Evolutionary conservation across 2,329 filamentous ascomycete genomes (phyloP), one percentile per base, ranked within the genome.

Genomic region (Penicillium vulpinum): DNA sequence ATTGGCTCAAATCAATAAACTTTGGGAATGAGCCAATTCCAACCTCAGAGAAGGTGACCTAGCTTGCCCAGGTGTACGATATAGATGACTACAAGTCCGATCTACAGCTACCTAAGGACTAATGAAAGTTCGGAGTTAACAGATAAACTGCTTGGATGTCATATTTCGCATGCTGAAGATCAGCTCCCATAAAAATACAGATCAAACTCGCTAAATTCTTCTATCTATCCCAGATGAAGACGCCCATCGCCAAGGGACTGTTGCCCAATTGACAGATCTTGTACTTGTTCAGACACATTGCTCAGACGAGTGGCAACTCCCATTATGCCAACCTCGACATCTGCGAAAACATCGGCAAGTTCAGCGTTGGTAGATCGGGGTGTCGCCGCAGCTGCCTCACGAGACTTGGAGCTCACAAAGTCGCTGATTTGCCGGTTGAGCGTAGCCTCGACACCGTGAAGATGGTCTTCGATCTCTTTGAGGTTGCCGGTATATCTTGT

Each of bases 251-350:
- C 67, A 13, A 63, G 51, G 16, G 63, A 65, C 44, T 72, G 63
- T 4, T 75, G 73, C 1, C 83, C 84, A 38, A 78, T 62, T 38
- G 74, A 81, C 51, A 88, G 70, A 61, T 81, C 81, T 53, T 86
- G 85, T 55, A 87, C 80, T 35, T 82, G 81, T 69, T 88, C 86
- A 59, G 85, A 82, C 5, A 80, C 81, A 45, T 76, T 75, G 3
- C 85, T 85, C 48, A 89, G 80, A 54, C 84, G 81, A 24, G 81
- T 79, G 5, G 86, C 86, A 54, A 88, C 85, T 51, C 83, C 81
- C 54, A 88, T 71, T 54, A 89, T 86, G 55, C 85, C 82, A 63
- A 83, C 79, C 73, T 89, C 85, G 58, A 89, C 87, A 62, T 88
- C 86, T 18, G 82, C 78, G 61, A 89, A 77, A 41, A 86, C 85